Conservation (phyloP, 352 stramenopile genomes). For the Pythium coloratum region DNA sequence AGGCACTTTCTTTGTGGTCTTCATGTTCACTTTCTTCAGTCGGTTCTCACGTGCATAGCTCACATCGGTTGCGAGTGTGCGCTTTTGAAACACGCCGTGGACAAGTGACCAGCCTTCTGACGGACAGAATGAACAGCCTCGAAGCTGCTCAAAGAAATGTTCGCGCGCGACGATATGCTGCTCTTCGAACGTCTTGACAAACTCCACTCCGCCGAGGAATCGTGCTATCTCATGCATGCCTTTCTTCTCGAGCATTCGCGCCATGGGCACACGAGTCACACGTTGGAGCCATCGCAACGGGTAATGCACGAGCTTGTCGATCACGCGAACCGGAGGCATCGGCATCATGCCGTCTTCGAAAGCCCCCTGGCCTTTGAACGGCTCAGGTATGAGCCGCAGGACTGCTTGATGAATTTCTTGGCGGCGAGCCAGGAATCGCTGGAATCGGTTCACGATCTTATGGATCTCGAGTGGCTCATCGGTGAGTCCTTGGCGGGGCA, state of each 20-base stretch:
- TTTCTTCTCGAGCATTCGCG: constrained; percentile 49
- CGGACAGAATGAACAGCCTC: constrained; percentile 51
- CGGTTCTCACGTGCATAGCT: constrained; percentile 23
- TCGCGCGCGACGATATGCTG: constrained; percentile 48
- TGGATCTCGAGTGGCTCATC: constrained; percentile 67
- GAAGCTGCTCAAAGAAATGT: constrained; percentile 61
- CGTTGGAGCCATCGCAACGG: constrained; percentile 57
- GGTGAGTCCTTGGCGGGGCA: constrained; percentile 41
- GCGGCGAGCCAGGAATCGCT: constrained; percentile 46
- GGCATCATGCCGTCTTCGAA: constrained; percentile 46
- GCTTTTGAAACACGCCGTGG: constrained; percentile 68
- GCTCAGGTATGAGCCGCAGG: constrained; percentile 43
- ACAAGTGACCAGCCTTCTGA: constrained; percentile 79
- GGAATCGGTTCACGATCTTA: constrained; percentile 53
- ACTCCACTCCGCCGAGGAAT: constrained; percentile 66
- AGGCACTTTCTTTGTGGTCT: constrained; percentile 37
- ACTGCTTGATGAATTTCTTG: constrained; percentile 57
- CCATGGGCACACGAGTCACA: constrained; percentile 50
- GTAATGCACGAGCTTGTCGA: constrained; percentile 69
- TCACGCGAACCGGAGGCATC: constrained; percentile 49
- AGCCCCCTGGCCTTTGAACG: constrained; percentile 43
- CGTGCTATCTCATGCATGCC: constrained; percentile 47
- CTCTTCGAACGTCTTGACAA: constrained; percentile 73
- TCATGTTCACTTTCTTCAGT: constrained; percentile 20
- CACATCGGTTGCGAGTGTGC: constrained; percentile 22